Evolutionary conservation across 2,329 filamentous ascomycete species (phyloP), one percentile per base, ranked within the genome.

Genomic region (Ophiostoma ulmi): DNA sequence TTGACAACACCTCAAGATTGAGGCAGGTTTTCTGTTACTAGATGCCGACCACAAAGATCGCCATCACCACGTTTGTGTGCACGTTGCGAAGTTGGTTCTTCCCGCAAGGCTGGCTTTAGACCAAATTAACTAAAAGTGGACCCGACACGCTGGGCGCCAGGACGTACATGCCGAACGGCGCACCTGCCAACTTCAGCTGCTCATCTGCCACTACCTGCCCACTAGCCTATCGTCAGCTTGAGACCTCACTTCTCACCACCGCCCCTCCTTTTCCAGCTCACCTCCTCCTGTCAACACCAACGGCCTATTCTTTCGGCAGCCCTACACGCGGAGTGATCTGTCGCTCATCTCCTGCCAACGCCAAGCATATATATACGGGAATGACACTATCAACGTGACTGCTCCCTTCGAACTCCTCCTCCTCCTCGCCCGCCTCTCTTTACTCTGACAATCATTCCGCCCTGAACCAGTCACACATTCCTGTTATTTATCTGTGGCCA

Each of bases 21-120:
- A 48, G 5, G 17, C 44, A 48, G 44, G 6, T 20, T 10, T 48
- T 7, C 44, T 48, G 41, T 20, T 20, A 48, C 38, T 48, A 8
- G 6, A 26, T 55, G 11, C 20, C 52, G 8, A 58, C 22, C 52
- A 58, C 52, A 14, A 58, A 26, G 52, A 31, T 58, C 52, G 52
- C 22, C 52, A 31, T 26, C 52, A 26, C 52, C 22, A 58, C 52
- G n/a, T 58, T 58, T 26, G 52, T 58, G n/a, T 58, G 52, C 52
- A 58, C n/a, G 52, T 58, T 58, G 8, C n/a, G 52, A 58, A 22
- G 44, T 64, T 63, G 69, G 69, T 70, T 58, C 41, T 67, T 70
- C 61, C 69, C 69, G 63, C 63, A 70, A 70, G 69, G 69, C 69
- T 70, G 61, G 41, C 52, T 13, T 58, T 2, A 58, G 44, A 31